phyloP scores from a whole-genome alignment of 768 basidiomycete genomes.

The Flagelloscypha sp. region DNA sequence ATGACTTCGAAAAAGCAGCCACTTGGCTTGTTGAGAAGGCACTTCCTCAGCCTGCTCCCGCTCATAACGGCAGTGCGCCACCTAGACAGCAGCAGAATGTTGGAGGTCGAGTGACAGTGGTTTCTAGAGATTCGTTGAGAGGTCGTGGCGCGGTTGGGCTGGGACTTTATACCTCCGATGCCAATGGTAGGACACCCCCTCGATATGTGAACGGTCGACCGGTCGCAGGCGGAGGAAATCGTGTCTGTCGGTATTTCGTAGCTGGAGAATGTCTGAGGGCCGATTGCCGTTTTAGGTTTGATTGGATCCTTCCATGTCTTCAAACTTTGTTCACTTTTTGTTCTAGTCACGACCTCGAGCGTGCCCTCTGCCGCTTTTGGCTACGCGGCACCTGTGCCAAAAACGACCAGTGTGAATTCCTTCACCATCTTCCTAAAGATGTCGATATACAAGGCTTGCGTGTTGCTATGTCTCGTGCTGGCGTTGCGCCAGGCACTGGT shows the following conservation, averaged over 20 bases:
- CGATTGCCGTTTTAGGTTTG: constrained; percentile 96
- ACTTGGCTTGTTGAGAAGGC: constrained; percentile 82
- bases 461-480: constrained; percentile 58
- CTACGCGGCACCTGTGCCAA: constrained; percentile 95
- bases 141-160: constrained; percentile 35
- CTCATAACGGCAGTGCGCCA: too few species aligned
- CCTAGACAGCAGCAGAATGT: constrained; percentile 37
- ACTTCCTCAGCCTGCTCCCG: constrained; percentile 37
- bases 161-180: constrained; percentile 16
- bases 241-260: constrained; percentile 94
- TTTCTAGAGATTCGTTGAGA: constrained; percentile 44
- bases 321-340: constrained; percentile 7
- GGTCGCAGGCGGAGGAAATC: constrained; percentile 50
- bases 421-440: constrained; percentile 85
- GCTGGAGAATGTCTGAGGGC: constrained; percentile 93
- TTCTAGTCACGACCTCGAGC: constrained; percentile 84
- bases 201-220: constrained; percentile 51
- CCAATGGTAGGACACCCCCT: constrained; percentile 24
- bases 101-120: constrained; percentile 60
- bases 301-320: constrained; percentile 1
- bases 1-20: constrained; percentile 95
- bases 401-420: constrained; percentile 91
- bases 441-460: constrained; percentile 69
- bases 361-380: constrained; percentile 96
- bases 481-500: constrained; percentile 42